Evolutionary conservation across 192 early-diverging fungal genomes (phyloP).

Genomic region (Backusella circina): DNA sequence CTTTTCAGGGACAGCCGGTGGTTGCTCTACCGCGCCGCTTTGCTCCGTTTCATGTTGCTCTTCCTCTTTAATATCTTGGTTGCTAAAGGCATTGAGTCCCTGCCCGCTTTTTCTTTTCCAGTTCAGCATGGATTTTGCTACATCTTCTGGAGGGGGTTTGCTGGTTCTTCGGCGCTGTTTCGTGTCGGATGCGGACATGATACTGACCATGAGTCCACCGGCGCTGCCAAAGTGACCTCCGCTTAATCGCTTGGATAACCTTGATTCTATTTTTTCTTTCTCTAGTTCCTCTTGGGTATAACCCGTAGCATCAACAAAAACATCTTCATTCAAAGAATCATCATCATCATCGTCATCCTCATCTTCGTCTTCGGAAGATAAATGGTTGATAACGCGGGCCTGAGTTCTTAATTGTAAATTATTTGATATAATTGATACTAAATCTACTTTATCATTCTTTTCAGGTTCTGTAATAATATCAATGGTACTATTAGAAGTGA

Average conservation of each 20-base stretch:
- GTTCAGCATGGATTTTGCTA: conserved; percentile 15
- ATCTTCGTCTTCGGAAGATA: conserved; percentile 4
- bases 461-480: background rate
- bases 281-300: conserved; percentile 29
- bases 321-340: background rate
- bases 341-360: conserved; percentile 8
- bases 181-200: conserved; percentile 5
- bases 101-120: conserved; percentile 10
- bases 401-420: background rate
- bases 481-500: background rate
- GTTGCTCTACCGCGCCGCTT: background rate
- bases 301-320: conserved; percentile 36
- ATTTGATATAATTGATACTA: background rate
- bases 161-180: background rate
- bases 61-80: background rate
- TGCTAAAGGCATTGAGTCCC: background rate
- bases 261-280: conserved; percentile 14
- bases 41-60: background rate
- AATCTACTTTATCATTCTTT: background rate
- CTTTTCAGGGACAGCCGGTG: background rate
- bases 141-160: conserved; percentile 12
- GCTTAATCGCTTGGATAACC: conserved; percentile 31
- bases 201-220: conserved; percentile 34
- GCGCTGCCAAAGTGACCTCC: conserved; percentile 39
- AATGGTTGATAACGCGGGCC: background rate